phyloP scores from a whole-genome alignment of 2,329 filamentous ascomycete species.

The Claviceps africana region DNA sequence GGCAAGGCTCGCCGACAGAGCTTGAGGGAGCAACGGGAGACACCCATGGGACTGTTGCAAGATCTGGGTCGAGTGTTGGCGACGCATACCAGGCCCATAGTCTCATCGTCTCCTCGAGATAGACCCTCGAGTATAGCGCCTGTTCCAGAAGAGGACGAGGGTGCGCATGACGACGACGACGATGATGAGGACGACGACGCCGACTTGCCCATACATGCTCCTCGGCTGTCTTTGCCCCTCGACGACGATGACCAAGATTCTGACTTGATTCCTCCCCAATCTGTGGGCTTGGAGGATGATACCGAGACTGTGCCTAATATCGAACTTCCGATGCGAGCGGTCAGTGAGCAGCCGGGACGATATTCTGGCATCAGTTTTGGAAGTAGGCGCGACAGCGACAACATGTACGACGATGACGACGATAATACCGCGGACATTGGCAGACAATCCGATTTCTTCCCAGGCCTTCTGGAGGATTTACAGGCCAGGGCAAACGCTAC shows the following conservation, averaged over 20 bases:
- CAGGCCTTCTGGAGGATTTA: conserved; percentile 30
- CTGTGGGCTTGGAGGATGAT: conserved; percentile 42
- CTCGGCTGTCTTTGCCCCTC: conserved; percentile 41
- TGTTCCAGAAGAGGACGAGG: conserved; percentile 21
- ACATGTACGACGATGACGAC: conserved; percentile 22
- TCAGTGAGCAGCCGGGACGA: conserved; percentile 30
- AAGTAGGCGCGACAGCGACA: conserved; percentile 40
- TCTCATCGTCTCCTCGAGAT: conserved; percentile 29
- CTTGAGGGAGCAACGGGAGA: conserved; percentile 40
- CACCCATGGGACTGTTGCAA: conserved; percentile 38
- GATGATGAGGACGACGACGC: conserved; percentile 19
- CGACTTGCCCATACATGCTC: conserved; percentile 34
- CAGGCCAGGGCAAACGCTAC: conserved; percentile 22
- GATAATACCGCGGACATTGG: conserved; percentile 25
- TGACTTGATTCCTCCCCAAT: conserved; percentile 37
- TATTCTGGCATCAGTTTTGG: conserved; percentile 40
- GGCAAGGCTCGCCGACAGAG: conserved; percentile 45
- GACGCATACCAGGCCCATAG: conserved; percentile 28
- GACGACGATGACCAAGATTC: conserved; percentile 33
- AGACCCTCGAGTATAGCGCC: conserved; percentile 15
- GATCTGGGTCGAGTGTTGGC: conserved; percentile 41
- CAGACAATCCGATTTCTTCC: conserved; percentile 39
- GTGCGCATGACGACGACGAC: conserved; percentile 15
- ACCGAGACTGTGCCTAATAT: conserved; percentile 46
- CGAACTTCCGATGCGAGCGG: conserved; percentile 41